Evolutionary conservation across 2,329 filamentous ascomycete species (phyloP).

Genomic region (Helminthosporium solani): DNA sequence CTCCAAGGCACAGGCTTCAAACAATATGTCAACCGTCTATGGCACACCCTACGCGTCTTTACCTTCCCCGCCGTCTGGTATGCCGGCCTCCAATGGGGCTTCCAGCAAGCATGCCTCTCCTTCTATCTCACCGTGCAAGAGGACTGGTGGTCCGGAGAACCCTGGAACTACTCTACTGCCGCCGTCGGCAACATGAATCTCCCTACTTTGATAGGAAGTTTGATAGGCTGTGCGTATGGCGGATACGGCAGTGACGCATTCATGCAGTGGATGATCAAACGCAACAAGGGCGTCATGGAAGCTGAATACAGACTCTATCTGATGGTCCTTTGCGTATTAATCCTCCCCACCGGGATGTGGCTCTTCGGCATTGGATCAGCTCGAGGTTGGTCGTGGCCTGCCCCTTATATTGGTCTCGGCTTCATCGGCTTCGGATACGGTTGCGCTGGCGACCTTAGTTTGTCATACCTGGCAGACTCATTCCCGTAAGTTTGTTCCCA

Average conservation of each 20-base stretch:
- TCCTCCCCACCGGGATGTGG: slow-evolving; percentile 55
- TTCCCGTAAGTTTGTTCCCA: slow-evolving; percentile 11
- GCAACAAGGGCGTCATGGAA: slow-evolving; percentile 56
- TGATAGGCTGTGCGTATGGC: slow-evolving; percentile 59
- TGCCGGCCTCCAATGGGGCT: slow-evolving; percentile 60
- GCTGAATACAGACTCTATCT: slow-evolving; percentile 57
- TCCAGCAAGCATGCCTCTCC: slow-evolving; percentile 61
- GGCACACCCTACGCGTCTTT: slow-evolving; percentile 59
- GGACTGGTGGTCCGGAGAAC: slow-evolving; percentile 55
- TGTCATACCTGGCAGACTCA: slow-evolving; percentile 20
- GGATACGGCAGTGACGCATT: slow-evolving; percentile 60
- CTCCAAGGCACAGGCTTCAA: slow-evolving; percentile 54
- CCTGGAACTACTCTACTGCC: slow-evolving; percentile 57
- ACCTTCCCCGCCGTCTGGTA: slow-evolving; percentile 60
- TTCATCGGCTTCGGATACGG: slow-evolving; percentile 62
- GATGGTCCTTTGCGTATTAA: slow-evolving; percentile 51
- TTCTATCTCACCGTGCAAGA: slow-evolving; percentile 62
- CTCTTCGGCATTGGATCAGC: slow-evolving; percentile 56
- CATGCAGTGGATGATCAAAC: slow-evolving; percentile 56
- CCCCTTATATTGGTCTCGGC: slow-evolving; percentile 57
- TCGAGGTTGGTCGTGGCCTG: slow-evolving; percentile 55
- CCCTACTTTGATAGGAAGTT: slow-evolving; percentile 56
- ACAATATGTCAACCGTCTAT: slow-evolving; percentile 56
- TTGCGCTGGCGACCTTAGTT: slow-evolving; percentile 55
- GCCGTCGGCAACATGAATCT: slow-evolving; percentile 60